These are phyloP conservation scores for Sclerotinia minor DNA, from an alignment of 2,329 filamentous ascomycete species.

Conservation along the genomic window DNA sequence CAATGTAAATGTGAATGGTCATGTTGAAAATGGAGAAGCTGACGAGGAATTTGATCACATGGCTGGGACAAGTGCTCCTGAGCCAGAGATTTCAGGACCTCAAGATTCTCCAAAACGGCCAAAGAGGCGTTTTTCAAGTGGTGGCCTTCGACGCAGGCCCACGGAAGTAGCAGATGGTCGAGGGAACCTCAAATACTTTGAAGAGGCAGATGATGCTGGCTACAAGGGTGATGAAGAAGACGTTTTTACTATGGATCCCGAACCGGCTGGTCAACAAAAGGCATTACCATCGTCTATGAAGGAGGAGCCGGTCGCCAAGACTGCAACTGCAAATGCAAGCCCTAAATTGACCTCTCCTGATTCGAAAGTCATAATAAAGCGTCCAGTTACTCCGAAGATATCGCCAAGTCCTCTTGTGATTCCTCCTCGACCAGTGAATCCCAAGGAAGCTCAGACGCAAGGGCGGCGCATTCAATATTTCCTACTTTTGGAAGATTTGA, in stretches of 20 bases:
- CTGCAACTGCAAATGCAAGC: neutral
- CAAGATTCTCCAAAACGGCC: conserved; percentile 41
- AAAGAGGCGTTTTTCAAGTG: conserved; percentile 81
- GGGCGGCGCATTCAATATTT: conserved; percentile 83
- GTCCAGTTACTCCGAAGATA: neutral
- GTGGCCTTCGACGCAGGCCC: conserved; percentile 73
- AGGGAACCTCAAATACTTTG: conserved; percentile 85
- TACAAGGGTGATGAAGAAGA: conserved; percentile 74
- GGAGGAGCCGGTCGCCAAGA: neutral
- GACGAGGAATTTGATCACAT: conserved; percentile 43
- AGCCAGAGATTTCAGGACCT: conserved; percentile 51
- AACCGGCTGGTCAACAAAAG: conserved; percentile 29
- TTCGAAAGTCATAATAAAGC: conserved; percentile 1
- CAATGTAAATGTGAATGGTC: neutral
- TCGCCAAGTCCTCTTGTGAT: conserved; percentile 15
- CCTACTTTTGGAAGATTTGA: conserved; percentile 88
- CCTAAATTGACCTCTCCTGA: neutral
- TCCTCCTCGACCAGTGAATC: conserved; percentile 63
- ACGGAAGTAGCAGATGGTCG: conserved; percentile 68
- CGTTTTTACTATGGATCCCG: conserved; percentile 66
- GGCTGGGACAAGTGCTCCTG: conserved; percentile 64
- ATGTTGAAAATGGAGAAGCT: conserved; percentile 41
- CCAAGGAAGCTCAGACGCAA: conserved; percentile 71
- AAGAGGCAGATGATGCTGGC: conserved; percentile 81
- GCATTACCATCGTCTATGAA: neutral